These are phyloP conservation scores for Neocucurbitaria cava DNA, from an alignment of 2,329 filamentous ascomycete species.

Conservation along the genomic window DNA sequence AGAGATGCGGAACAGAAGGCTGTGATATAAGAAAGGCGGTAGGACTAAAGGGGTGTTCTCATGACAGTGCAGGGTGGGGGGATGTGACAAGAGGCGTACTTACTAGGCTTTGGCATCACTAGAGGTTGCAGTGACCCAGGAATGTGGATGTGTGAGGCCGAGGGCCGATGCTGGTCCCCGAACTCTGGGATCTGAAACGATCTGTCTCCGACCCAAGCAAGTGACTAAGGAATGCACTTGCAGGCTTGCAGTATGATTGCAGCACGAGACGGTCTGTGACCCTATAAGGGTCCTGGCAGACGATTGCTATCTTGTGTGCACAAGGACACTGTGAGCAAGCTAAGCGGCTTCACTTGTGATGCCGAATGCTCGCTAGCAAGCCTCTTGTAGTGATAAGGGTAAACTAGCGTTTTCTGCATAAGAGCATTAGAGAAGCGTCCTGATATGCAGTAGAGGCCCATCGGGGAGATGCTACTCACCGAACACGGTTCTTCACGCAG, in stretches of 20 bases:
- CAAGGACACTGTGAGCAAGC: constrained; percentile 46
- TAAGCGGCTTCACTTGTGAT: constrained; percentile 34
- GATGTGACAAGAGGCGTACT: constrained; percentile 45
- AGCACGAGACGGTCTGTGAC: constrained; percentile 49
- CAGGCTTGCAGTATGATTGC: constrained; percentile 41
- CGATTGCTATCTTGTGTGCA: constrained; percentile 43
- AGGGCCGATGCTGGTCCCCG: constrained; percentile 42
- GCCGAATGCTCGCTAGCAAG: constrained; percentile 42
- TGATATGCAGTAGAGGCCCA: constrained; percentile 19
- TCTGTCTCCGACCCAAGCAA: constrained; percentile 43
- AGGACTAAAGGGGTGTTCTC: constrained; percentile 30
- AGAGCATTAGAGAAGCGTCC: constrained; percentile 36
- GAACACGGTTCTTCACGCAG: constrained; percentile 20
- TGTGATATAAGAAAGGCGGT: constrained; percentile 34
- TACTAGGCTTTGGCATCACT: constrained; percentile 51
- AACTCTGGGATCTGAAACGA: constrained; percentile 49
- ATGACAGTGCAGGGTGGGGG: constrained; percentile 40
- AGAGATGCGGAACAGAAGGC: constrained; percentile 6
- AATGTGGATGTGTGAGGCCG: constrained; percentile 45
- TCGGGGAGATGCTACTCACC: constrained; percentile 34
- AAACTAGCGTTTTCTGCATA: constrained; percentile 42
- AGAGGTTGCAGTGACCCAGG: constrained; percentile 45
- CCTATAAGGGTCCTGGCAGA: constrained; percentile 40
- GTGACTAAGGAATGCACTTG: constrained; percentile 45
- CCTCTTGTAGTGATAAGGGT: constrained; percentile 28